A percentile compares a stretch with the other conserved stretches of the same genome.
phyloP scores from a whole-genome alignment of 805 yeast species.

The Nakazawaea molendinolei region DNA sequence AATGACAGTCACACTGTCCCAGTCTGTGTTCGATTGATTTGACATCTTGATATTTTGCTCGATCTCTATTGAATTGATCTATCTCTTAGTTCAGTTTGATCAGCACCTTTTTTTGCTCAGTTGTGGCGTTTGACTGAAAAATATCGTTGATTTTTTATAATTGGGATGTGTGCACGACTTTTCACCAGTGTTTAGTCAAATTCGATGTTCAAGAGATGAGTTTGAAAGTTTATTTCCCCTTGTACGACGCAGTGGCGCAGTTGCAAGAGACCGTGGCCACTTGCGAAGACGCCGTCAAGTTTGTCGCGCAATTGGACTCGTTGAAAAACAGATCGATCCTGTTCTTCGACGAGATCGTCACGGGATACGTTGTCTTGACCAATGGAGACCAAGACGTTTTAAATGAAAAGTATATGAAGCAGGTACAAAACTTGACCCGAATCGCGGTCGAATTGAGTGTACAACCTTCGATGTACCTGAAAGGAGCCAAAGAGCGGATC shows the following conservation, averaged over 20 bases:
- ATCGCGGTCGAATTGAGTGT: constrained; percentile 8
- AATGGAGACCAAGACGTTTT: background rate
- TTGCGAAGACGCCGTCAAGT: background rate
- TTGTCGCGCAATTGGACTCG: background rate
- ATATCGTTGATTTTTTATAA: no score
- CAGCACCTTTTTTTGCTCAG: no score
- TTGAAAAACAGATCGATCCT: constrained; percentile 9
- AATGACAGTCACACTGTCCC: constrained; percentile 88
- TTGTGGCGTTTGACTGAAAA: no score
- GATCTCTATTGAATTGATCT: background rate
- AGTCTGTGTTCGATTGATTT: constrained; percentile 43
- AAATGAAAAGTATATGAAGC: background rate
- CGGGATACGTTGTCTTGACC: constrained; percentile 6
- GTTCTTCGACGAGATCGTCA: constrained; percentile 8
- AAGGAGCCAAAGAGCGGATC: constrained; percentile 2
- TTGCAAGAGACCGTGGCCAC: background rate
- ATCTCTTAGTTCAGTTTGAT: no score
- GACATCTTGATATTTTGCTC: constrained; percentile 4
- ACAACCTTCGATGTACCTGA: constrained; percentile 5
- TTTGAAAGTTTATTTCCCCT: constrained; percentile 10
- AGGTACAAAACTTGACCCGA: constrained; percentile 2
- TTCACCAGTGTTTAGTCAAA: no score
- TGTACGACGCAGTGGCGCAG: constrained; percentile 1
- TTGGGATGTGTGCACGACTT: no score
- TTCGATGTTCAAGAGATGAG: constrained; percentile 1